A percentile compares a stretch with the other conserved stretches of the same genome.
Evolutionary conservation across 2,329 filamentous ascomycete species (phyloP).

Genomic region (Colletotrichum gigasporum): DNA sequence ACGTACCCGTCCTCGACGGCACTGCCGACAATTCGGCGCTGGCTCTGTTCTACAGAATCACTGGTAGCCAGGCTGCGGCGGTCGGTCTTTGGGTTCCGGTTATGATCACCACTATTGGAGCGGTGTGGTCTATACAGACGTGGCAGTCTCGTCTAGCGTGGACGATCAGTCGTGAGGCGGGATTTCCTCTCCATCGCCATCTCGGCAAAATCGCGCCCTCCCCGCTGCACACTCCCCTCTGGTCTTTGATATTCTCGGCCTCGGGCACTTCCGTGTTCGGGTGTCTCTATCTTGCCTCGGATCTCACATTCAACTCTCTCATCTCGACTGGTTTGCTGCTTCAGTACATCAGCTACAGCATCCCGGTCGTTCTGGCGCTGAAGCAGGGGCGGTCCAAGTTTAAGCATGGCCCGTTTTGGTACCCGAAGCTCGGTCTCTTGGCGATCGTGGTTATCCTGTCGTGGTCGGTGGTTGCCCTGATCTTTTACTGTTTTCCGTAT

Average conservation of each 20-base stretch:
- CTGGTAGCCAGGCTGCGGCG: conserved; percentile 35
- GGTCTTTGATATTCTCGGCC: conserved; percentile 37
- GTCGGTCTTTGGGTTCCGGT: conserved; percentile 36
- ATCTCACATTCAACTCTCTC: conserved; percentile 39
- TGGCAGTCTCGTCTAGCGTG: conserved; percentile 42
- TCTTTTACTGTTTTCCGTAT: conserved; percentile 41
- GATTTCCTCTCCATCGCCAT: conserved; percentile 36
- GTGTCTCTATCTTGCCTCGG: conserved; percentile 39
- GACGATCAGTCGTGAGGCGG: conserved; percentile 39
- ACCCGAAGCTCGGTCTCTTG: conserved; percentile 35
- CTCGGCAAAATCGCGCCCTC: conserved; percentile 35
- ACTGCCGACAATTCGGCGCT: conserved; percentile 35
- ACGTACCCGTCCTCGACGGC: conserved; percentile 38
- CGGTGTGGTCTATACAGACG: conserved; percentile 39
- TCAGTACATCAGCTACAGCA: conserved; percentile 40
- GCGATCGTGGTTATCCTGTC: conserved; percentile 37
- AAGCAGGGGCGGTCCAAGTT: conserved; percentile 36
- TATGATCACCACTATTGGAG: conserved; percentile 35
- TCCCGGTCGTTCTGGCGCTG: conserved; percentile 37
- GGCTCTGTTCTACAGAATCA: conserved; percentile 36
- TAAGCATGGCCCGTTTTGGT: conserved; percentile 41
- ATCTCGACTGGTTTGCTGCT: conserved; percentile 37
- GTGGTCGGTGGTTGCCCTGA: conserved; percentile 35
- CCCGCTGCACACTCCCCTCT: conserved; percentile 37
- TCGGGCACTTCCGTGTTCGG: conserved; percentile 37